These are phyloP conservation scores for Pichia cactophila DNA, from an alignment of 1,139 yeast genomes.

Conservation along the genomic window DNA sequence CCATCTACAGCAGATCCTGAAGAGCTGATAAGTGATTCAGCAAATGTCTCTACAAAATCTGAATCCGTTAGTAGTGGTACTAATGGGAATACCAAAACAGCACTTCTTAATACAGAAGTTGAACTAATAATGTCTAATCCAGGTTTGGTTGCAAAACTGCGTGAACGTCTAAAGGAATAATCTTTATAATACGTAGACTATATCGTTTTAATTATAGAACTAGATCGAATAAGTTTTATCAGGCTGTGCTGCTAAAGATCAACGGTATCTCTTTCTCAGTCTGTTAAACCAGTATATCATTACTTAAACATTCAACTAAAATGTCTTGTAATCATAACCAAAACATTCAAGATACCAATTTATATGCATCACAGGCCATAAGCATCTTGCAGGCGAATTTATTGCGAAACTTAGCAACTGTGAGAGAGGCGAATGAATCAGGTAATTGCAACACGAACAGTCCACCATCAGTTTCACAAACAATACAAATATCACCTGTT, in stretches of 20 bases:
- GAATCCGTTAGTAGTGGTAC: conserved; percentile 12
- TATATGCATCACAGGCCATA: not conserved
- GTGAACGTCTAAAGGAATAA: conserved; percentile 1
- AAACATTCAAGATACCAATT: not conserved
- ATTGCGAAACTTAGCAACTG: not conserved
- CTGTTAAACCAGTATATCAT: too few relatives aligned
- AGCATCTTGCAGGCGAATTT: not conserved
- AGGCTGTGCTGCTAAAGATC: not conserved
- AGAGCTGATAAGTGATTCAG: not conserved
- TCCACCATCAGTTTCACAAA: conserved; percentile 7
- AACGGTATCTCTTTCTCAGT: not conserved
- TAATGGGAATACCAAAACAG: conserved; percentile 5
- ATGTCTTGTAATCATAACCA: not conserved
- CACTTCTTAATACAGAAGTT: conserved; percentile 7
- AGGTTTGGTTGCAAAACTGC: conserved; percentile 5
- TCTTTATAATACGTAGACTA: too few relatives aligned
- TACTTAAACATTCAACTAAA: too few relatives aligned
- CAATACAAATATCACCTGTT: not conserved
- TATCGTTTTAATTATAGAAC: too few relatives aligned
- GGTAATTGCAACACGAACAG: not conserved
- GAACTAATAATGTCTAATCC: conserved; percentile 12
- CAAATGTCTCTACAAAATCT: not conserved
- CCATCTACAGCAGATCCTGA: conserved; percentile 7
- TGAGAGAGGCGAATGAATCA: not conserved
- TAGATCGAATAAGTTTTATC: too few relatives aligned